Evolutionary conservation across 345 rosid genomes (phyloP), one percentile per base, ranked within the genome.

Genomic region (Bretschneidera sinensis): DNA sequence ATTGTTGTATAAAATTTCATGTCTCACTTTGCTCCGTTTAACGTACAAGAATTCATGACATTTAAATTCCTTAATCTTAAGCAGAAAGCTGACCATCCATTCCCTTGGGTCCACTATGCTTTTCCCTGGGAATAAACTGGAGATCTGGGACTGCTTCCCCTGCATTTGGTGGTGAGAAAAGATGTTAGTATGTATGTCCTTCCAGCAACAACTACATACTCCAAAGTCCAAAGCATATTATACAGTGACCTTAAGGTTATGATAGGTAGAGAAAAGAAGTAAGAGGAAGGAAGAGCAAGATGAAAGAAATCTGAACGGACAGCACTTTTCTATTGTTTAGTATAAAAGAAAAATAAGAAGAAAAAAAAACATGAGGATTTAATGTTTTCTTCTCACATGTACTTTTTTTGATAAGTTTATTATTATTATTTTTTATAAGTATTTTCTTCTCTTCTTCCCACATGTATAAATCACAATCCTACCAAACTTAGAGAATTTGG

Each of bases 91-190:
- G 22, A 35, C 31, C 56, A 57, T 54, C 66, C 24, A 51, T 21
- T 53, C 45, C 31, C 64, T 64, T 39, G 13, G 64, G 17, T 67
- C 47, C 20, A 51, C 57, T 45, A 31, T 54, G 68, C 31, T 55
- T 63, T 28, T 54, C 62, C 35, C 28, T 50, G n/a, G 76, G 70
- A 62, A 24, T 50, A 63, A 65, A 48, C 24, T 75, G 75, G 57
- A 74, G 74, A 74, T 68, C 81, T 16, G 75, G 35, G 51, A 76
- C 77, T 9, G 79, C 71, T 61, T 78, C 74, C 35, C 85, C 83
- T 81, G 68, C 76, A 76, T 57, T 21, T 59, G 69, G 48, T 59
- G 69, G 22, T 59, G 23, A 24, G 51, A 43, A 33, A 55, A 14
- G 19, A 57, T 48, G 24, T 17, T 51, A 54, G 64, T 47, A 7